These are phyloP conservation scores for Elsinoe arachidis DNA, from an alignment of 2,329 filamentous ascomycete species.

Conservation along the genomic window DNA sequence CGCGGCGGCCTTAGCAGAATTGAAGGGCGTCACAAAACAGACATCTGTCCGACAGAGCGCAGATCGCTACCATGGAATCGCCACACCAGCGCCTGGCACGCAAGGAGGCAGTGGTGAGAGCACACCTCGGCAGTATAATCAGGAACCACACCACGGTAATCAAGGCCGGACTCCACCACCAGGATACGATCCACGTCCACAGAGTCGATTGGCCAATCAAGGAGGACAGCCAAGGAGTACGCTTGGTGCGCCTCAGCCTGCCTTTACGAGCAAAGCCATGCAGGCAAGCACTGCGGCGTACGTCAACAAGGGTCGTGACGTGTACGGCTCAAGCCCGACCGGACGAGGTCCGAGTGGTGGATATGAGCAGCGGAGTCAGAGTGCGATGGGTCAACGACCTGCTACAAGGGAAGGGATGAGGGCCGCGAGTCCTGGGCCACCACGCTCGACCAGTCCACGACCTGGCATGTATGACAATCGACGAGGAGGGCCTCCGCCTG, in stretches of 20 bases:
- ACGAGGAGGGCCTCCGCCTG: constrained; percentile 27
- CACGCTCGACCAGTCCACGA: constrained; percentile 49
- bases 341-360: constrained; percentile 2
- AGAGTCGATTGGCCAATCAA: constrained; percentile 46
- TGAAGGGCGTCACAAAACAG: constrained; percentile 81
- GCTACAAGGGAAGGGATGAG: constrained; percentile 50
- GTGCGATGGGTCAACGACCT: constrained; percentile 41
- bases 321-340: constrained; percentile 47
- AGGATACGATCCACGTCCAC: constrained; percentile 65
- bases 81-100: constrained; percentile 59
- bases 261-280: constrained; percentile 91
- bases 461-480: constrained; percentile 42
- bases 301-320: constrained; percentile 68
- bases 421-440: constrained; percentile 58
- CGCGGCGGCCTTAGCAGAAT: constrained; percentile 79
- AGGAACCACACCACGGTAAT: constrained; percentile 45
- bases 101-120: constrained; percentile 30
- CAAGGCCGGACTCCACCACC: constrained; percentile 74
- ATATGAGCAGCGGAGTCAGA: constrained; percentile 23
- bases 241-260: constrained; percentile 80
- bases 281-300: constrained; percentile 89
- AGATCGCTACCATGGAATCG: constrained; percentile 87
- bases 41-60: constrained; percentile 80
- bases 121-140: constrained; percentile 36
- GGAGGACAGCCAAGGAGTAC: constrained; percentile 54